phyloP scores from a whole-genome alignment of 2,329 filamentous ascomycete genomes.

The Epichloe elymi region DNA sequence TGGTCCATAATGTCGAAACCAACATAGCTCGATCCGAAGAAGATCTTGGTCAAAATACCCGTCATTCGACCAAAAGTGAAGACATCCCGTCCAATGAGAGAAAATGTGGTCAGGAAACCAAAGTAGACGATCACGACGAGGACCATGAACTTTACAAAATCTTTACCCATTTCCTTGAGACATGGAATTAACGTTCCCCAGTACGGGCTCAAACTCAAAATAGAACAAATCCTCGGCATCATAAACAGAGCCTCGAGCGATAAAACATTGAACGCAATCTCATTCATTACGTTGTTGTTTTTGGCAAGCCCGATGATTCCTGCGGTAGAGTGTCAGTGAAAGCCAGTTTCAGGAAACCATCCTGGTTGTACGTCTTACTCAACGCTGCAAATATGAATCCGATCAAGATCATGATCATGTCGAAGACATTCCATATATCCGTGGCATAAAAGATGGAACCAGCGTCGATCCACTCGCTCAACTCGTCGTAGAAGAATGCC shows the following conservation, averaged over 20 bases:
- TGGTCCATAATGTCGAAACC: slow-evolving; percentile 57
- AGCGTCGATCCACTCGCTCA: slow-evolving; percentile 74
- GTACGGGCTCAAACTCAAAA: slow-evolving; percentile 77
- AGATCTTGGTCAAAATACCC: slow-evolving; percentile 67
- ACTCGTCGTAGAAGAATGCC: slow-evolving; percentile 77
- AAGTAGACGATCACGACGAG: slow-evolving; percentile 72
- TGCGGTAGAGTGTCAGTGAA: slow-evolving; percentile 5
- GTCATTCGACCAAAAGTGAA: slow-evolving; percentile 57
- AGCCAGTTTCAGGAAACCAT: neutral
- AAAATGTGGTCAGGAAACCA: slow-evolving; percentile 80
- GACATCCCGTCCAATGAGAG: slow-evolving; percentile 57
- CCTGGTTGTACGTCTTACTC: slow-evolving; percentile 36
- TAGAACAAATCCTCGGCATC: slow-evolving; percentile 76
- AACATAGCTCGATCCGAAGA: slow-evolving; percentile 63
- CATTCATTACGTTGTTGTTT: slow-evolving; percentile 48
- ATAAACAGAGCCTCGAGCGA: slow-evolving; percentile 81
- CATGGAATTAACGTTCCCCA: slow-evolving; percentile 86
- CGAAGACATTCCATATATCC: slow-evolving; percentile 70
- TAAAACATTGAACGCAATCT: slow-evolving; percentile 78
- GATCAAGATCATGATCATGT: slow-evolving; percentile 60
- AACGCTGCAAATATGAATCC: slow-evolving; percentile 58
- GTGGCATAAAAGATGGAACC: slow-evolving; percentile 75
- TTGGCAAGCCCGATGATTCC: slow-evolving; percentile 28
- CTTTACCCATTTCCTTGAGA: slow-evolving; percentile 86
- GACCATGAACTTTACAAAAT: slow-evolving; percentile 76